phyloP scores from a whole-genome alignment of 345 rosid genomes.

The Eucalyptus lansdowneana region DNA sequence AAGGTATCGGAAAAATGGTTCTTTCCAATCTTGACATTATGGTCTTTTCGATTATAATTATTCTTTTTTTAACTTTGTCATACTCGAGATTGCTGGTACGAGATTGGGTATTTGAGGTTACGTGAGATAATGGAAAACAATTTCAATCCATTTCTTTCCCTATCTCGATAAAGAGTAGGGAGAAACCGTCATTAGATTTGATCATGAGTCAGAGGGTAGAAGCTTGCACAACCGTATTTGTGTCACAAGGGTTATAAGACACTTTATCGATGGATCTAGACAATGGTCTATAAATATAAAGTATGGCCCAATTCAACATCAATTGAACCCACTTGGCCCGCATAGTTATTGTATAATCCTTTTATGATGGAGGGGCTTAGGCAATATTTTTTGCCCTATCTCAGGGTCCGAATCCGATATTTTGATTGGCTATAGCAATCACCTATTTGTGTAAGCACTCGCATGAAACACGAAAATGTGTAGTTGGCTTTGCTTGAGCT shows the following conservation, averaged over 20 bases:
- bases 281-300: neutral
- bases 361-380: neutral
- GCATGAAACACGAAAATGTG: neutral
- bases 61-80: neutral
- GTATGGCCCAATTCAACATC: neutral
- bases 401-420: neutral
- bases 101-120: neutral
- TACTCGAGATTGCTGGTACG: rapidly evolving
- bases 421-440: neutral
- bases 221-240: neutral
- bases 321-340: neutral
- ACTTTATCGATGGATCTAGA: rapidly evolving
- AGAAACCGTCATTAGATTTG: neutral
- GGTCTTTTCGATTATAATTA: neutral
- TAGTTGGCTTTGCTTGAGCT: neutral
- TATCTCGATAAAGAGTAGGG: rapidly evolving
- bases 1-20: neutral
- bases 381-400: neutral
- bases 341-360: neutral
- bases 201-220: neutral
- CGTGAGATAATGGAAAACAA: neutral
- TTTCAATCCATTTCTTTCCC: neutral
- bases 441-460: neutral
- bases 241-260: rapidly evolving
- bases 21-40: neutral